These are phyloP conservation scores for Closterium sp. DNA, from an alignment of 139 green algal species.

Conservation along the genomic window DNA sequence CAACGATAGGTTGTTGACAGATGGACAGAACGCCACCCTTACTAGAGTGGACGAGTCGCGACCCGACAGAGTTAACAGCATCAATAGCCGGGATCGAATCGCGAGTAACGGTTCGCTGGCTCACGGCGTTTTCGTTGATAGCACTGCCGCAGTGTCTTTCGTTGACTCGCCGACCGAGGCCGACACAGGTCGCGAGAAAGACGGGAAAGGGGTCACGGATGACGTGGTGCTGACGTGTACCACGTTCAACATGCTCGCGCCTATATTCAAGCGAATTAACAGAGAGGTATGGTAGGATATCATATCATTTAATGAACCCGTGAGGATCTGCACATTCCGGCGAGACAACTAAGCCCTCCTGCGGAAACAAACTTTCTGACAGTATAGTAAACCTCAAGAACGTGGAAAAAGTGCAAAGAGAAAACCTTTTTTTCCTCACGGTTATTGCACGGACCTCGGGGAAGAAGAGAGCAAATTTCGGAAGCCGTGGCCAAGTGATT, in stretches of 20 bases:
- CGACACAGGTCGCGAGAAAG: neutral
- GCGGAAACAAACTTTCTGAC: too few species aligned
- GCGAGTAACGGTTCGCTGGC: neutral
- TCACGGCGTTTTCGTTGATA: neutral
- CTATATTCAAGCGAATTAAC: conserved; percentile 33
- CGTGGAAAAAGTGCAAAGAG: too few species aligned
- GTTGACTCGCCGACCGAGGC: neutral
- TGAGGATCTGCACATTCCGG: neutral
- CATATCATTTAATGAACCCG: neutral
- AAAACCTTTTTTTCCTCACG: neutral
- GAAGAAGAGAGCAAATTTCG: neutral
- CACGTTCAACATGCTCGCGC: conserved; percentile 44
- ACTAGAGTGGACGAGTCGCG: neutral
- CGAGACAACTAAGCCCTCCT: neutral
- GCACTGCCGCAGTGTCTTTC: neutral
- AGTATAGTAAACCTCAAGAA: too few species aligned
- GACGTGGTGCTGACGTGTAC: conserved; percentile 5
- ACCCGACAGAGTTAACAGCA: neutral
- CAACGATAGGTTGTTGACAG: neutral
- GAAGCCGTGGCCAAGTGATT: too few species aligned
- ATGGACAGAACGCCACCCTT: neutral
- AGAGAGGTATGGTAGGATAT: neutral
- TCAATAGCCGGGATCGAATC: neutral
- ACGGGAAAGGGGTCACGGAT: neutral
- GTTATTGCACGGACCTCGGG: neutral